Percentiles rank a stretch among this genome's conserved stretches.
Evolutionary conservation across 1,139 yeast genomes (phyloP).

Genomic region (Candida tetrigidarum): DNA sequence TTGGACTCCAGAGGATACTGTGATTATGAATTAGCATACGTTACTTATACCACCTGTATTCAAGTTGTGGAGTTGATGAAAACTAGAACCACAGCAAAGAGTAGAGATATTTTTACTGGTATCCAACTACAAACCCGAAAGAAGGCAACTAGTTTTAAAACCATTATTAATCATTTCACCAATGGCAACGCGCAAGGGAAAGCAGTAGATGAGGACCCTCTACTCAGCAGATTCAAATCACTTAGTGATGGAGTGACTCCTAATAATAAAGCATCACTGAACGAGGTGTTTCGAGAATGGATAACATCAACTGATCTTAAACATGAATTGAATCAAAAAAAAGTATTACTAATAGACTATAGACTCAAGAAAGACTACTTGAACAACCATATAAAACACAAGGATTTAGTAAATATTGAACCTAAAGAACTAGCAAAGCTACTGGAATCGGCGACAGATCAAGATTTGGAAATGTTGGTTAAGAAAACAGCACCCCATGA

Average conservation of each 20-base stretch:
- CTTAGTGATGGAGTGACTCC: slow-evolving; percentile 12
- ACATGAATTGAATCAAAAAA: slow-evolving; percentile 1
- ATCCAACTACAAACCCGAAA: slow-evolving; percentile 28
- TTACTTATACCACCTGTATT: slow-evolving; percentile 26
- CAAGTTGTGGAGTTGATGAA: slow-evolving; percentile 14
- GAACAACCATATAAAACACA: slow-evolving; percentile 59
- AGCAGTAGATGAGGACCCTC: slow-evolving; percentile 22
- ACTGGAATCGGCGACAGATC: slow-evolving; percentile 43
- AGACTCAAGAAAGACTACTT: slow-evolving; percentile 63
- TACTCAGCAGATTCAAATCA: slow-evolving; percentile 25
- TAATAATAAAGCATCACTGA: neutral
- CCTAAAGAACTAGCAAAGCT: slow-evolving; percentile 38
- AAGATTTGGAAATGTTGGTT: slow-evolving; percentile 62
- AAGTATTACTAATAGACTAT: slow-evolving; percentile 63
- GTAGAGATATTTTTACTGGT: slow-evolving; percentile 23
- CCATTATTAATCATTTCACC: slow-evolving; percentile 9
- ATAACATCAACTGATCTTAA: slow-evolving; percentile 13
- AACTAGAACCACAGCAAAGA: slow-evolving; percentile 18
- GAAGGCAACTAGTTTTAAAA: slow-evolving; percentile 19
- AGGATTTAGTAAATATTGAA: slow-evolving; percentile 68
- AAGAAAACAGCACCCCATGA: slow-evolving; percentile 54
- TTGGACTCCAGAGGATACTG: slow-evolving; percentile 34
- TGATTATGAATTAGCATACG: slow-evolving; percentile 43
- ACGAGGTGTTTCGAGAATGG: slow-evolving; percentile 5
- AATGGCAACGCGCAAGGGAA: neutral